Percentiles rank a stretch among this genome's conserved stretches.
Conservation (phyloP, 1,284 basidiomycete genomes). For the Papiliotrema nemorosa region DNA sequence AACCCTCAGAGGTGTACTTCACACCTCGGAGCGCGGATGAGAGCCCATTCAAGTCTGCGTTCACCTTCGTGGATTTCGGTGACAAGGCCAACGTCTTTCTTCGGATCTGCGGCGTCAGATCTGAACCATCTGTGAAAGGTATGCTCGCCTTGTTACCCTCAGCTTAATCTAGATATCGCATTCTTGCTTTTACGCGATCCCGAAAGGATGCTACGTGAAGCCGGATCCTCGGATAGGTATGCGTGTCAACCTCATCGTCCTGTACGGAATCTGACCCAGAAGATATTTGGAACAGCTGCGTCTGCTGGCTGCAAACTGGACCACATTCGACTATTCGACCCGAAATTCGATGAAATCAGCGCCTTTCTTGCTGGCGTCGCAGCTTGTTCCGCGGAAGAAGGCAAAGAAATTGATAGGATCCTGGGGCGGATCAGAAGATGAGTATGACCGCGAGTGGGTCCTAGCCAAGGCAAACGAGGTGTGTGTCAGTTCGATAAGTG, state of each 20-base stretch:
- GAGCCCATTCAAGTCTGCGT: conserved; percentile 50
- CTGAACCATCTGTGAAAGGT: conserved; percentile 75
- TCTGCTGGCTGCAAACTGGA: conserved; percentile 73
- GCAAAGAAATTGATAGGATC: conserved; percentile 13
- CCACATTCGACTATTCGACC: conserved; percentile 59
- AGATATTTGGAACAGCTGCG: conserved; percentile 81
- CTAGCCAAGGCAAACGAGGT: conserved; percentile 34
- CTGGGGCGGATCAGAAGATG: conserved; percentile 38
- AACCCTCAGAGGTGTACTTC: conserved; percentile 46
- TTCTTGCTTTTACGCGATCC: conserved; percentile 38
- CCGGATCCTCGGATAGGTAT: conserved; percentile 44
- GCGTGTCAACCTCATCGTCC: conserved; percentile 1
- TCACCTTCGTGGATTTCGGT: conserved; percentile 89
- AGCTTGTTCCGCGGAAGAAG: conserved; percentile 53
- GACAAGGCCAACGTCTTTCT: conserved; percentile 77
- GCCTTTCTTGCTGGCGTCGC: conserved; percentile 69
- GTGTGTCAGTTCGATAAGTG: background rate
- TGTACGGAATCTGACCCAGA: background rate
- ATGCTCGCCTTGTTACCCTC: conserved; percentile 4
- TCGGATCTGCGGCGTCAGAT: conserved; percentile 78
- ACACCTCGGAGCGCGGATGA: conserved; percentile 22
- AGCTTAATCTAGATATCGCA: conserved; percentile 33
- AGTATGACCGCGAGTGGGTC: conserved; percentile 37
- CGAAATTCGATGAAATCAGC: conserved; percentile 64
- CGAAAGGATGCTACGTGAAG: conserved; percentile 37